Evolutionary conservation across 2,329 filamentous ascomycete genomes (phyloP).

Genomic region (Penicillium sp.): DNA sequence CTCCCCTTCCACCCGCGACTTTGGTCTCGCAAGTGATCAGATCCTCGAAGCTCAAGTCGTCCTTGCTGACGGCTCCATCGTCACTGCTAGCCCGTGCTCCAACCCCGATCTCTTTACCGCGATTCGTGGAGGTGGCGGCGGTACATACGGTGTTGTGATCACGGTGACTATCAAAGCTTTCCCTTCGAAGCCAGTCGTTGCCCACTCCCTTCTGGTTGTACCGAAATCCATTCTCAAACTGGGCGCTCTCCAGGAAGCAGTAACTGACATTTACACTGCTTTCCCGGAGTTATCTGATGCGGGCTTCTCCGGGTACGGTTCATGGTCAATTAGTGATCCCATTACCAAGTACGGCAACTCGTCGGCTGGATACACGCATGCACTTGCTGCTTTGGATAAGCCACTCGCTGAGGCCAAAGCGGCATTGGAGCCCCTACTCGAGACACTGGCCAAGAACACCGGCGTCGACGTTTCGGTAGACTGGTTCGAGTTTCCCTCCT

Average conservation of each 20-base stretch:
- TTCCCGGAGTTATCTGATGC: conserved; percentile 22
- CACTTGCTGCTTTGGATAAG: conserved; percentile 20
- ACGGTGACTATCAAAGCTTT: conserved; percentile 15
- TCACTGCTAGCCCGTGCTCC: conserved; percentile 9
- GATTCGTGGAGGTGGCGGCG: conserved; percentile 14
- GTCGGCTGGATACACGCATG: conserved; percentile 24
- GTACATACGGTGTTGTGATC: conserved; percentile 17
- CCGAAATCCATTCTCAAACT: not conserved
- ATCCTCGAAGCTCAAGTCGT: conserved; percentile 15
- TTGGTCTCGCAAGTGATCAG: conserved; percentile 16
- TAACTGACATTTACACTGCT: conserved; percentile 17
- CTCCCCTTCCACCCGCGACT: conserved; percentile 13
- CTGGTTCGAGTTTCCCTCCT: conserved; percentile 34
- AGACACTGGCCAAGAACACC: conserved; percentile 11
- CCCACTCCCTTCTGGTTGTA: conserved; percentile 7
- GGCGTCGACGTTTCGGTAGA: conserved; percentile 18
- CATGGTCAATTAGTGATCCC: conserved; percentile 21
- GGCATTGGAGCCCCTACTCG: conserved; percentile 13
- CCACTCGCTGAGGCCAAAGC: conserved; percentile 14
- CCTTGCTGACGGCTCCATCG: conserved; percentile 11
- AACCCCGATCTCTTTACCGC: conserved; percentile 13
- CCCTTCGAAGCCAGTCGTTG: conserved; percentile 31
- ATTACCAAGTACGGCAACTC: conserved; percentile 17
- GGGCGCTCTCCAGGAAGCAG: conserved; percentile 14
- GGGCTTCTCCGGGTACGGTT: conserved; percentile 26